Base-by-base conservation (phyloP, 441 rosid species). In the Pelargonium australe region DNA sequence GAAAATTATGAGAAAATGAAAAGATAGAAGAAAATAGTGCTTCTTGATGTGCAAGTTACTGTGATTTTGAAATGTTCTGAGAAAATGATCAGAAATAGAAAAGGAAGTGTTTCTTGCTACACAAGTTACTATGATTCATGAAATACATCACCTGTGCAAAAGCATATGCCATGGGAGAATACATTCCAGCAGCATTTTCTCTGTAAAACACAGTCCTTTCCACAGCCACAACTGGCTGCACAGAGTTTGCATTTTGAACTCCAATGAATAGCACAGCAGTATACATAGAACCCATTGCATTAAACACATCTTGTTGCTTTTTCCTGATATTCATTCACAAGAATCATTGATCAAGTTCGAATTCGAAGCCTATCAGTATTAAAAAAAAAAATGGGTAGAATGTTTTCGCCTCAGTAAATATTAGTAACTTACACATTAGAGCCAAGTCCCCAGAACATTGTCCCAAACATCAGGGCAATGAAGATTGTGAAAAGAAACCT, bases 231-330 rank as follows among this genome's bases (percentile, higher is more conserved):
- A 87, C 89, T 2, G 96, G 98, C 68, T 89, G 96, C 11, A 84
- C 89, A 0, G 89, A 53, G 80, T 63, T 4, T 82, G 71, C 49
- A 76, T 90, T 90, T 61, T 86, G 92, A 43, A 85, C 44, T 1
- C 96, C 98, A n/a, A 90, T 70, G 76, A 89, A 92, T 17, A 89
- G 78, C 63, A 90, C 79, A n/a, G 96, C 96, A 14, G 85, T 79
- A 64, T 87, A 90, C 91, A 90, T 90, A 0, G 96, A 88, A n/a
- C 98, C 98, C 89, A 90, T 85, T 14, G 96, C 87, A 70, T 90
- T 92, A 14, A 87, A 80, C 28, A 90, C 67, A 75, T 92, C 94
- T 41, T 86, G 95, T 57, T 5, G 37, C 23, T 51, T 80, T 71
- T 40, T 57, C 71, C 92, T 85, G 80, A 75, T 10, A 76, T 3